Conservation (phyloP, 495 filamentous ascomycete species). For the Echria macrotheca region DNA sequence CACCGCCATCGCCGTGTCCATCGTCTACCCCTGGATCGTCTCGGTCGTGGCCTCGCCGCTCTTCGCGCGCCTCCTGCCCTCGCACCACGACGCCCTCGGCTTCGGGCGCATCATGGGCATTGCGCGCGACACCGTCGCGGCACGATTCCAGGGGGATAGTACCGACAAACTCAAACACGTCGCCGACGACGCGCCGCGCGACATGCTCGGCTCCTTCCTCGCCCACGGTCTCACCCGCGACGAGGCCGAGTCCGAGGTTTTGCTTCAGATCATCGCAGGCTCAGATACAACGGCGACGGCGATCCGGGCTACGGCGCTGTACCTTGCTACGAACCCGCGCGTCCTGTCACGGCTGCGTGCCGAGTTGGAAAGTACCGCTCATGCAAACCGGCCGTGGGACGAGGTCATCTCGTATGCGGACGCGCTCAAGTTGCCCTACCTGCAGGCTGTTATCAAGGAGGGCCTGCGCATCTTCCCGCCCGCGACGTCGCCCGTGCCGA, state of each 20-base stretch:
- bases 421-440: slow-evolving; percentile 33
- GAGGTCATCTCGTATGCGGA: slow-evolving; percentile 22
- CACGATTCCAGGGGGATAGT: background rate
- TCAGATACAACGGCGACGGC: slow-evolving; percentile 57
- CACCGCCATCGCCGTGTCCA: background rate
- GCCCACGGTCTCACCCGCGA: slow-evolving; percentile 32
- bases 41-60: background rate
- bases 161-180: background rate
- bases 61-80: background rate
- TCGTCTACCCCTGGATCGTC: background rate
- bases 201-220: slow-evolving; percentile 39
- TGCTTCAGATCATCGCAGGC: slow-evolving; percentile 38
- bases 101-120: background rate
- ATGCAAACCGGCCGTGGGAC: slow-evolving; percentile 12
- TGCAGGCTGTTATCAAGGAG: slow-evolving; percentile 38
- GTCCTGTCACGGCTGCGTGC: slow-evolving; percentile 49
- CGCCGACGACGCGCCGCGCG: background rate
- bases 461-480: slow-evolving; percentile 33
- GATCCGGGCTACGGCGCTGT: slow-evolving; percentile 48
- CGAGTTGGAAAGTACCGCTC: slow-evolving; percentile 44
- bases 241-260: slow-evolving; percentile 30
- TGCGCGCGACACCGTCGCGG: too few species aligned
- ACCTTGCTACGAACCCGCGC: slow-evolving; percentile 39
- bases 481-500: slow-evolving; percentile 35
- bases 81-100: background rate